Evolutionary conservation across 306 rosid species (phyloP).

Genomic region (Abrus pulchellus): DNA sequence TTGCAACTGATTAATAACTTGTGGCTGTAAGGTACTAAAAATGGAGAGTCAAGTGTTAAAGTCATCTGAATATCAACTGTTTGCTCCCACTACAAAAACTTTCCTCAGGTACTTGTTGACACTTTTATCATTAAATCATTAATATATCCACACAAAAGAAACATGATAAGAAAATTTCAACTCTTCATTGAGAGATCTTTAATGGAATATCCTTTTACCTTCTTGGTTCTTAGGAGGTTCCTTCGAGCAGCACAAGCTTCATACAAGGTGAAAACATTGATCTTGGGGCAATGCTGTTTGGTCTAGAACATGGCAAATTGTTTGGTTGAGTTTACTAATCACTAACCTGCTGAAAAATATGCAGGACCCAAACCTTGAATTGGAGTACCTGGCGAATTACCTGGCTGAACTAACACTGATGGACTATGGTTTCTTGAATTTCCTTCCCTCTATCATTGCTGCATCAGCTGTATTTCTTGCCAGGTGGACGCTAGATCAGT

Average conservation of each 20-base stretch:
- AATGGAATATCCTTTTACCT: constrained; percentile 30
- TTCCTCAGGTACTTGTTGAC: constrained; percentile 76
- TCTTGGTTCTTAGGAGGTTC: constrained; percentile 76
- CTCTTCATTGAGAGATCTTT: constrained; percentile 33
- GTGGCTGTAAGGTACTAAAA: constrained; percentile 65
- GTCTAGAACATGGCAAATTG: constrained; percentile 39
- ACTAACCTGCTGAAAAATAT: constrained; percentile 40
- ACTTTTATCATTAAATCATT: constrained; percentile 11
- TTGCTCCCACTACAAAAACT: constrained; percentile 85
- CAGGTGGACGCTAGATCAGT: constrained; percentile 87
- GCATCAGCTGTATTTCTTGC: constrained; percentile 96
- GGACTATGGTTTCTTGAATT: constrained; percentile 75
- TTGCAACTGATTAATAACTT: constrained; percentile 1
- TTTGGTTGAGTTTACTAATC: constrained; percentile 28
- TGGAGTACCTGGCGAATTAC: constrained; percentile 89
- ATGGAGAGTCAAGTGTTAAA: constrained; percentile 85
- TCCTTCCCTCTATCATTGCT: constrained; percentile 85
- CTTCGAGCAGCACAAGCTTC: constrained; percentile 94
- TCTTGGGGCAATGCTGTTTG: constrained; percentile 40
- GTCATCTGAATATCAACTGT: constrained; percentile 71
- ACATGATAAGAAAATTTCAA: not conserved
- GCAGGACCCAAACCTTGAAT: constrained; percentile 82
- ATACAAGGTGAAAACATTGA: constrained; percentile 64
- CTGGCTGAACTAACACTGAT: constrained; percentile 83
- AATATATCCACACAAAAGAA: not conserved